phyloP scores from a whole-genome alignment of 2,329 filamentous ascomycete species.

The Seiridium unicorne region DNA sequence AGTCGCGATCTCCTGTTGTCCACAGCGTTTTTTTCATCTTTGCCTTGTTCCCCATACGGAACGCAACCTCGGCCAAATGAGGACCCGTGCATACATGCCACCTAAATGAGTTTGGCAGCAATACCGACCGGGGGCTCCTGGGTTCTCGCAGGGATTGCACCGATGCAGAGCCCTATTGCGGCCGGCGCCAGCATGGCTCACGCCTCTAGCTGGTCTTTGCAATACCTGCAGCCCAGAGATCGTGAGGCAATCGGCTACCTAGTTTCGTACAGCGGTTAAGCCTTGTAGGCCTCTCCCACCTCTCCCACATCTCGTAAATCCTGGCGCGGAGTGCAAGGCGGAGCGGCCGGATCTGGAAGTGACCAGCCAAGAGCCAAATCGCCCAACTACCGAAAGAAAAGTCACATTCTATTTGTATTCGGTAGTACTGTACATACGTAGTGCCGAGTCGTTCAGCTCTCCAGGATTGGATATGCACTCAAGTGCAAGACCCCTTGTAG shows the following conservation, averaged over 20 bases:
- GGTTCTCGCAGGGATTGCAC: background rate
- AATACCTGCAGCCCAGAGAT: background rate
- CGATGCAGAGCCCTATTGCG: background rate
- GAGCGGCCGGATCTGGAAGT: background rate
- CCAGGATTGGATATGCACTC: background rate
- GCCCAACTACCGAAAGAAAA: background rate
- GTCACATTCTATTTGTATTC: background rate
- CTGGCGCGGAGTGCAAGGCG: background rate
- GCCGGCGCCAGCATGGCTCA: background rate
- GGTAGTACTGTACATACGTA: background rate
- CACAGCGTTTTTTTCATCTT: background rate
- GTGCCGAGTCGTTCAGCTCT: background rate
- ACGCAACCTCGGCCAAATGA: constrained; percentile 1
- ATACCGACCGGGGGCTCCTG: background rate
- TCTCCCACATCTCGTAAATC: background rate
- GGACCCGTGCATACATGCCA: background rate
- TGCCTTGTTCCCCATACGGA: background rate
- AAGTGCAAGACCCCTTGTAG: background rate
- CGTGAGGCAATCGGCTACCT: background rate
- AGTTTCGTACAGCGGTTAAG: background rate
- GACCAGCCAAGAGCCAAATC: too few species aligned
- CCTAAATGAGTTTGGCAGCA: background rate
- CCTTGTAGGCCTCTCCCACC: background rate
- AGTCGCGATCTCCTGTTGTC: background rate
- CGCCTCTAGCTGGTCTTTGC: background rate